A percentile compares a stretch with the other conserved stretches of the same genome.
These are phyloP conservation scores for Telopea speciosissima DNA, from an alignment of 177 flowering plant genomes.

Conservation along the genomic window DNA sequence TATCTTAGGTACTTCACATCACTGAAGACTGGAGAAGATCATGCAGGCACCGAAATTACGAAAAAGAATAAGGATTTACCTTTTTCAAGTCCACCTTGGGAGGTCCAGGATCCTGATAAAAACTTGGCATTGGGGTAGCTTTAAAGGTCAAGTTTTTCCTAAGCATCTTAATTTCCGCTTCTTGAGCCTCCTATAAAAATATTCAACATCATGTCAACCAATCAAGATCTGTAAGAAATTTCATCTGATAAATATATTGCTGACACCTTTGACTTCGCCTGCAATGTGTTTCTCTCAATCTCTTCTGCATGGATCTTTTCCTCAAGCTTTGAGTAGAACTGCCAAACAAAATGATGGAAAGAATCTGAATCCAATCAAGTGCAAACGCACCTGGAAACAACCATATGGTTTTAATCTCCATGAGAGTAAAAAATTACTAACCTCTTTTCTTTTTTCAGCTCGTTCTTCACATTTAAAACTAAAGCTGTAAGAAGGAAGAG, in stretches of 20 bases:
- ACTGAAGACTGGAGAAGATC: background rate
- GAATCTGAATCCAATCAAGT: slow-evolving; percentile 5
- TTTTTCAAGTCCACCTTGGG: slow-evolving; percentile 84
- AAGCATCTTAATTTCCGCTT: slow-evolving; percentile 80
- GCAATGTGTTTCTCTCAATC: slow-evolving; percentile 62
- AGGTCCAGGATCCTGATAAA: slow-evolving; percentile 92
- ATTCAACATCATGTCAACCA: background rate
- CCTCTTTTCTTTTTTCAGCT: slow-evolving; percentile 96
- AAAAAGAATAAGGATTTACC: slow-evolving; percentile 30
- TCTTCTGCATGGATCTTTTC: slow-evolving; percentile 86
- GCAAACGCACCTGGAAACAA: background rate
- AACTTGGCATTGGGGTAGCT: slow-evolving; percentile 97
- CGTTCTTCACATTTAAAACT: slow-evolving; percentile 89
- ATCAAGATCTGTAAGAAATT: background rate
- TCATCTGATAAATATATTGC: background rate
- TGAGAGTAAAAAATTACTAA: slow-evolving; percentile 19
- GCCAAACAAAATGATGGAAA: slow-evolving; percentile 18
- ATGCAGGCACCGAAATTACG: background rate
- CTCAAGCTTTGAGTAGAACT: slow-evolving; percentile 92
- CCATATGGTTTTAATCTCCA: background rate
- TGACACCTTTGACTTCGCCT: slow-evolving; percentile 78
- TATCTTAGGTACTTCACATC: background rate
- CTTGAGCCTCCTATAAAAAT: slow-evolving; percentile 70
- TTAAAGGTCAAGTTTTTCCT: slow-evolving; percentile 83
- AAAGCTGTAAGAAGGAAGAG: slow-evolving; percentile 76